Conservation (phyloP, 208 protist genomes). For the Crithidia fasciculata region DNA sequence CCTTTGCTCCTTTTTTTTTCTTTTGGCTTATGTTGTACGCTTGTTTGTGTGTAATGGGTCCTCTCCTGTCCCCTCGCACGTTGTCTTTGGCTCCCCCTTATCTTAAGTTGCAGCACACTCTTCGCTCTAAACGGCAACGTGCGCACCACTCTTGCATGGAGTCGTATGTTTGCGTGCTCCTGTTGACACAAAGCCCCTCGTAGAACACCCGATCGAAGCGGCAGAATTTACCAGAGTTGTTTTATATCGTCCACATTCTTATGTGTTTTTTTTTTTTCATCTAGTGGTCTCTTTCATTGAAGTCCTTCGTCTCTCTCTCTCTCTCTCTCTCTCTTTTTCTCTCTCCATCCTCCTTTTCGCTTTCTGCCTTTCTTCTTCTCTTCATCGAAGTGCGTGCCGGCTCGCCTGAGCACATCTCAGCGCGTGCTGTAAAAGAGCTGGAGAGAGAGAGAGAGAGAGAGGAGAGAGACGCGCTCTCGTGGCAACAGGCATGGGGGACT, state of each 20-base stretch:
- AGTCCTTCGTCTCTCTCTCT: not conserved
- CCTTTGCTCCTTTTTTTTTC: too few relatives aligned
- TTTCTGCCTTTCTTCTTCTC: not conserved
- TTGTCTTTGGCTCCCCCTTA: too few relatives aligned
- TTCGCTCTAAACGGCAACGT: too few relatives aligned
- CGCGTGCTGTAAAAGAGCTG: not conserved
- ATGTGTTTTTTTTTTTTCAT: not conserved
- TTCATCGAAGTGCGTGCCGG: not conserved
- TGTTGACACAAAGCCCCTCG: too few relatives aligned
- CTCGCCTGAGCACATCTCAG: not conserved
- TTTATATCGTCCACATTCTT: not conserved
- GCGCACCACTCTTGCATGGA: too few relatives aligned
- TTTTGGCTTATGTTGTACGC: too few relatives aligned
- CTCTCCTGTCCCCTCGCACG: too few relatives aligned
- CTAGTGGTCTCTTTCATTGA: not conserved
- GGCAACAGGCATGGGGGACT: too few relatives aligned
- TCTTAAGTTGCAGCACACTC: too few relatives aligned
- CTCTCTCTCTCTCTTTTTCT: slow-evolving; percentile 1
- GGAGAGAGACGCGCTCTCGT: not conserved
- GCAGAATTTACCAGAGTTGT: not conserved
- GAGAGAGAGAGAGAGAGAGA: not conserved
- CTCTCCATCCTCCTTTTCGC: not conserved
- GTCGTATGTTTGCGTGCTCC: too few relatives aligned
- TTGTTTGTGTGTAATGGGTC: too few relatives aligned
- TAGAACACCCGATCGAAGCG: too few relatives aligned